Evolutionary conservation across 805 yeast genomes (phyloP).

Genomic region (Kodamaea kaohsiungensis): DNA sequence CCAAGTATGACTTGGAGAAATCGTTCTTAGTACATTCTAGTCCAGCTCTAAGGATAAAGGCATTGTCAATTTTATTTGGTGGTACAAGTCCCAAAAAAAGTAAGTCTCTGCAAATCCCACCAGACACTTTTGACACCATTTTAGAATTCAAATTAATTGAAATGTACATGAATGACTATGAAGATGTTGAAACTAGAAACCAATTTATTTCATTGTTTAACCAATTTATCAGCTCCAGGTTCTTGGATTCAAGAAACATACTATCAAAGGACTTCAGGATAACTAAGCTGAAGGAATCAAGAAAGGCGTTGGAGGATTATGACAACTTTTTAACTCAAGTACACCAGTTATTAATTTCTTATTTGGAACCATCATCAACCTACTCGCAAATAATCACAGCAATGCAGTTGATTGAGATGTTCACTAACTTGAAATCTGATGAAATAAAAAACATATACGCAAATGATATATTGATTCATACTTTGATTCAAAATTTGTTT

Average conservation of each 20-base stretch:
- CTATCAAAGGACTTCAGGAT: slow-evolving; percentile 39
- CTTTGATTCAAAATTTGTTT: slow-evolving; percentile 60
- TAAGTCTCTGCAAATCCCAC: slow-evolving; percentile 53
- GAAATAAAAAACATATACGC: slow-evolving; percentile 10
- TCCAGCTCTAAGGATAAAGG: slow-evolving; percentile 46
- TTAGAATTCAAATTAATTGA: slow-evolving; percentile 39
- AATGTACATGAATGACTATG: slow-evolving; percentile 56
- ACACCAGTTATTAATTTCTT: slow-evolving; percentile 63
- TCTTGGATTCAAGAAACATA: slow-evolving; percentile 69
- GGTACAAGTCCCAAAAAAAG: slow-evolving; percentile 50
- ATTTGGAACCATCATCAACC: slow-evolving; percentile 47
- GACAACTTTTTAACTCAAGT: slow-evolving; percentile 38
- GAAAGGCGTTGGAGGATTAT: slow-evolving; percentile 10
- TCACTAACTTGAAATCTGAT: not conserved
- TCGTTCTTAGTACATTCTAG: slow-evolving; percentile 49
- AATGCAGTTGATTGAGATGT: slow-evolving; percentile 15
- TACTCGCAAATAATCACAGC: slow-evolving; percentile 38
- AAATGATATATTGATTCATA: slow-evolving; percentile 32
- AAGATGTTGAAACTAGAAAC: slow-evolving; percentile 67
- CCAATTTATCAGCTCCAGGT: slow-evolving; percentile 55
- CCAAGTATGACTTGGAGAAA: slow-evolving; percentile 19
- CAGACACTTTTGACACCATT: slow-evolving; percentile 45
- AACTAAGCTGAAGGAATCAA: slow-evolving; percentile 17
- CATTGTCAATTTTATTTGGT: slow-evolving; percentile 60
- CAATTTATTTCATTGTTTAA: slow-evolving; percentile 62